These are phyloP conservation scores for Teunomyces barrocoloradensis DNA, from an alignment of 805 yeast species.

Conservation along the genomic window DNA sequence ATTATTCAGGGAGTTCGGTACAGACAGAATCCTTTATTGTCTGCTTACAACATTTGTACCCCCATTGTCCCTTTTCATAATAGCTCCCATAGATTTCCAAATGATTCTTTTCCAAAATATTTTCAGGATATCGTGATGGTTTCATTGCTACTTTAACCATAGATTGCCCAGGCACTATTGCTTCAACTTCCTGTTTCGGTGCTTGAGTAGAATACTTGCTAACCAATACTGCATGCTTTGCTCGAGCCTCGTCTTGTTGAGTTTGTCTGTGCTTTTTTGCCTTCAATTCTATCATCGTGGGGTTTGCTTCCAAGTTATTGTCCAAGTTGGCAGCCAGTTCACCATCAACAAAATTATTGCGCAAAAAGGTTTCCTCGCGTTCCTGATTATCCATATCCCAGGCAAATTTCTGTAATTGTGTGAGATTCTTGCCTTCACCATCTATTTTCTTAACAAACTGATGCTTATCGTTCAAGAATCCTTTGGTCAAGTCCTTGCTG, in stretches of 20 bases:
- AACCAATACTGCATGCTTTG: constrained; percentile 14
- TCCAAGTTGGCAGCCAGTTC: constrained; percentile 22
- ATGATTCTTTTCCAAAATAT: constrained; percentile 36
- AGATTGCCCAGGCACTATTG: not conserved
- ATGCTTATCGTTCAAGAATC: constrained; percentile 36
- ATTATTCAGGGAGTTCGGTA: not conserved
- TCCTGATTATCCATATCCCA: constrained; percentile 27
- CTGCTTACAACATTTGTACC: constrained; percentile 41
- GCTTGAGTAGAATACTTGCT: constrained; percentile 15
- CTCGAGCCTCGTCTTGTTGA: constrained; percentile 12
- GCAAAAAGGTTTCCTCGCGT: constrained; percentile 7
- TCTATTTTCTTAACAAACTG: constrained; percentile 54
- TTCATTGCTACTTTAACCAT: constrained; percentile 8
- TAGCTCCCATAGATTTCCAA: constrained; percentile 45
- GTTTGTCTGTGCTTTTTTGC: constrained; percentile 19
- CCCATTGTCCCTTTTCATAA: constrained; percentile 43
- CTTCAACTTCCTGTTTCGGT: not conserved
- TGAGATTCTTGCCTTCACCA: constrained; percentile 33
- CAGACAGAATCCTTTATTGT: constrained; percentile 32
- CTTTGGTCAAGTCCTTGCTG: constrained; percentile 24
- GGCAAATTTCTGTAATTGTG: constrained; percentile 31
- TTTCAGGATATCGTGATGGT: constrained; percentile 33
- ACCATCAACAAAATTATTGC: constrained; percentile 3
- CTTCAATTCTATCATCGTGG: constrained; percentile 33
- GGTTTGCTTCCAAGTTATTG: constrained; percentile 35